phyloP scores from a whole-genome alignment of 768 basidiomycete species.

The Trametes cubensis region DNA sequence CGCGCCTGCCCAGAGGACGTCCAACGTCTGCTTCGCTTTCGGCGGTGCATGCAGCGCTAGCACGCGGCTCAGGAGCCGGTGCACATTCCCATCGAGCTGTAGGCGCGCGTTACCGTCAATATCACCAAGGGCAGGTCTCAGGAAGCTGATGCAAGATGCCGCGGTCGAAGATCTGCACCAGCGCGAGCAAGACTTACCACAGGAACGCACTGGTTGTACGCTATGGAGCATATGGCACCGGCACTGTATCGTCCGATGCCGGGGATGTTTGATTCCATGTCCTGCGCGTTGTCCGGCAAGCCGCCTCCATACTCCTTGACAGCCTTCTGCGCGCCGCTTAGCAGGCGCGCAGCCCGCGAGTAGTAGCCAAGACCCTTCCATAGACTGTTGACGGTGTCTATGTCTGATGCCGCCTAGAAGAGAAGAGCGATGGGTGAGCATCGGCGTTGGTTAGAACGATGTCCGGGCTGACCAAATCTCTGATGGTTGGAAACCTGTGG shows the following conservation, averaged over 20 bases:
- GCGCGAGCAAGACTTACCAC: constrained; percentile 59
- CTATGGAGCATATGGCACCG: constrained; percentile 84
- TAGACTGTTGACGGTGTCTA: constrained; percentile 83
- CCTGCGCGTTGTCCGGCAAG: constrained; percentile 78
- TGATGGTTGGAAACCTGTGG: constrained; percentile 78
- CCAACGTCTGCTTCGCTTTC: constrained; percentile 75
- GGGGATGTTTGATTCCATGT: constrained; percentile 81
- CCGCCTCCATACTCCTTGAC: constrained; percentile 65
- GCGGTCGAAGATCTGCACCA: neutral
- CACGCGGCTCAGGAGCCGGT: constrained; percentile 80
- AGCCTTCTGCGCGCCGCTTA: constrained; percentile 81
- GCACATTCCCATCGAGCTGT: constrained; percentile 90
- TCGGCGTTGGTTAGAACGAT: constrained; percentile 23
- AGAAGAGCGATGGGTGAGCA: constrained; percentile 5
- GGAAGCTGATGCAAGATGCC: constrained; percentile 9
- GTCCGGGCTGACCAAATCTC: constrained; percentile 58
- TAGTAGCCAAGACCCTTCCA: constrained; percentile 97
- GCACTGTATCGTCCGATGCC: constrained; percentile 91
- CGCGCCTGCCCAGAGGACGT: constrained; percentile 84
- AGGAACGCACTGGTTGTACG: constrained; percentile 80
- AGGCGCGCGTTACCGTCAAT: constrained; percentile 11
- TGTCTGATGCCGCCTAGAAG: constrained; percentile 61
- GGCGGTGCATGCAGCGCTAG: constrained; percentile 82
- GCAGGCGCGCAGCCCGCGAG: constrained; percentile 79
- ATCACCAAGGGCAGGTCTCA: constrained; percentile 10